phyloP scores from a whole-genome alignment of 2,329 filamentous ascomycete species.

The Didymella segeticola region DNA sequence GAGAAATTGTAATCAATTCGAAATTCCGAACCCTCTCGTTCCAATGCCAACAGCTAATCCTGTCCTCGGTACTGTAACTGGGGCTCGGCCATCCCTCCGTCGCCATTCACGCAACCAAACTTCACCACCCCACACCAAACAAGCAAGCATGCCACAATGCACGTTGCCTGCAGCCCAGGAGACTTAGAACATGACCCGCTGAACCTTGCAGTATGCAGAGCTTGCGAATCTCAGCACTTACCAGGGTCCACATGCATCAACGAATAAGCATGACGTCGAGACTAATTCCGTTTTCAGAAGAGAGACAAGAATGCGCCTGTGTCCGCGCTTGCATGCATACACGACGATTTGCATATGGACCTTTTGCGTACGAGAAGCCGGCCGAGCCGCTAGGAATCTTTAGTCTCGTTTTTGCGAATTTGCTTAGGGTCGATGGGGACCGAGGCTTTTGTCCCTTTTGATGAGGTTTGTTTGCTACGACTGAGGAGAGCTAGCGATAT shows the following conservation, averaged over 20 bases:
- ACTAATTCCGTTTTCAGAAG: constrained; percentile 25
- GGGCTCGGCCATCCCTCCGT: neutral
- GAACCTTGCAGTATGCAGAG: constrained; percentile 10
- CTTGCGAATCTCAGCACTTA: constrained; percentile 13
- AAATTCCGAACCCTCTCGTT: neutral
- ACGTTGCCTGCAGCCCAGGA: constrained; percentile 2
- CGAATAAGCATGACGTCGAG: constrained; percentile 42
- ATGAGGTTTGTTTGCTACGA: constrained; percentile 14
- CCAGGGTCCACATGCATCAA: constrained; percentile 21
- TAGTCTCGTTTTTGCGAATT: constrained; percentile 2
- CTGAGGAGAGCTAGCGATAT: constrained; percentile 11
- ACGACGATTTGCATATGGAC: constrained; percentile 7
- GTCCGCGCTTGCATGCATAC: constrained; percentile 25
- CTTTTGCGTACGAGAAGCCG: constrained; percentile 20
- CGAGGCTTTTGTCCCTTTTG: constrained; percentile 13
- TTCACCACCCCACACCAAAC: constrained; percentile 14
- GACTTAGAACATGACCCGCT: neutral
- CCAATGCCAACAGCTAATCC: neutral
- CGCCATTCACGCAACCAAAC: neutral
- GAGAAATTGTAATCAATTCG: neutral
- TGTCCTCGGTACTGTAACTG: neutral
- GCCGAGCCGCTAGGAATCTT: constrained; percentile 16
- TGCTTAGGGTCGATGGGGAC: constrained; percentile 4
- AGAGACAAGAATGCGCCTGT: constrained; percentile 13
- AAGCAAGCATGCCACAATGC: constrained; percentile 20